Evolutionary conservation across 1,284 basidiomycete species (phyloP), one percentile per base, ranked within the genome.

Genomic region (Malassezia pachydermatis): DNA sequence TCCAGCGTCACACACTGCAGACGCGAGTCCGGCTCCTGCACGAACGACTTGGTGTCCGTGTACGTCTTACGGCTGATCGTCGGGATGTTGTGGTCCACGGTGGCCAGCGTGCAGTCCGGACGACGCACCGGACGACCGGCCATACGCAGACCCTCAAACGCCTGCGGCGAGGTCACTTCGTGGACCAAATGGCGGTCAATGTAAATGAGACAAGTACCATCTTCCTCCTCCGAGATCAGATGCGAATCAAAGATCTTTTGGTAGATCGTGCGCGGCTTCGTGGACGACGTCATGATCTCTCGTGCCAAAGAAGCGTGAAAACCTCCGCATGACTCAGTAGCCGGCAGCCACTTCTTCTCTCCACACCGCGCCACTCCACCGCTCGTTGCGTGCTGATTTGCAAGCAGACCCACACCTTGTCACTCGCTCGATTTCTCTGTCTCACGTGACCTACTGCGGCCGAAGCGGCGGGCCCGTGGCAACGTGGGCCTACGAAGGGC

Each of bases 81-180:
- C 28, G 67, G 67, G 46, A 70, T 67, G 51, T 67, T 67, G 64
- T 70, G 67, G 48, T 70, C 67, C 24, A 70, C 64, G 29, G 67
- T 70, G 41, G 66, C 67, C 29, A 70, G 62, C 16, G 66, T 70
- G 60, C 64, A 69, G 54, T 70, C 67, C 20, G 61, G 56, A 19
- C 67, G 51, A 34, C 67, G 65, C 24, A 70, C 67, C 17, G 44
- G 47, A 13, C 67, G 58, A 34, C 54, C 49, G 27, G 65, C 63
- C 43, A 62, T 57, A 40, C 66, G 60, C 11, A 70, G 59, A 35
- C 67, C 67, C 47, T 70, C 67, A 41, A 70, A 70, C 5, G 67
- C 63, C 46, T 70, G 67, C 28, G 67, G 67, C 47, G 66, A 68
- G 16, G 67, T 70, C 27, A 70, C 67, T 51, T 70, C 67, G 58